phyloP scores from a whole-genome alignment of 148 eudicot species.

The Camellia japonica region DNA sequence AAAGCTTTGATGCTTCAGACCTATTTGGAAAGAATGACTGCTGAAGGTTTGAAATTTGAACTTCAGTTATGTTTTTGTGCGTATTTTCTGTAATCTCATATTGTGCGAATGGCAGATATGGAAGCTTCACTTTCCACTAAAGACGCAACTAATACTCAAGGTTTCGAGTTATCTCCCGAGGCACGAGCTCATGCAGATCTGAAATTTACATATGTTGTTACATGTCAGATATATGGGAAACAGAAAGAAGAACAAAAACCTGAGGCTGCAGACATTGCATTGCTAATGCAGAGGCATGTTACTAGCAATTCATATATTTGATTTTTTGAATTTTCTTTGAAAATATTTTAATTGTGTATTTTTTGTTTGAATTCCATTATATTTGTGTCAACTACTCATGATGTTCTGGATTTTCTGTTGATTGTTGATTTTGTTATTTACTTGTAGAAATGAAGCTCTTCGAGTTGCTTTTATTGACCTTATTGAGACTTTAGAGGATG shows the following conservation, averaged over 20 bases:
- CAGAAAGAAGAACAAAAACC: constrained; percentile 96
- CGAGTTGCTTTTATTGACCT: constrained; percentile 89
- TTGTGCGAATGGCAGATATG: constrained; percentile 41
- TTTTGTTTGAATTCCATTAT: background rate
- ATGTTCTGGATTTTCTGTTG: background rate
- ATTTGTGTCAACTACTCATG: background rate
- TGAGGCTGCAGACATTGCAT: constrained; percentile 93
- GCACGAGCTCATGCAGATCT: constrained; percentile 97
- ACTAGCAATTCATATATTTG: background rate
- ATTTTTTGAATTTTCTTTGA: background rate
- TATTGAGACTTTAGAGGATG: constrained; percentile 86
- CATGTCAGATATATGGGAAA: constrained; percentile 97
- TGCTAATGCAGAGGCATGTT: constrained; percentile 89
- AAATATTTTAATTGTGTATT: background rate
- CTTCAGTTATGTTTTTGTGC: constrained; percentile 2
- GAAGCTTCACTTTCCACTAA: constrained; percentile 55
- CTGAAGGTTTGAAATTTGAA: constrained; percentile 56
- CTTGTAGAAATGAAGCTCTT: constrained; percentile 84
- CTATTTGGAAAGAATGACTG: constrained; percentile 68
- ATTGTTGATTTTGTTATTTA: background rate
- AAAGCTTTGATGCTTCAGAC: constrained; percentile 96
- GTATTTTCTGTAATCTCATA: constrained; percentile 14
- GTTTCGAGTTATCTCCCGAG: constrained; percentile 91
- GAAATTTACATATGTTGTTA: constrained; percentile 94
- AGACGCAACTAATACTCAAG: constrained; percentile 58